Evolutionary conservation across 495 filamentous ascomycete genomes (phyloP), one percentile per base, ranked within the genome.

Genomic region (Recurvomyces mirabilis): DNA sequence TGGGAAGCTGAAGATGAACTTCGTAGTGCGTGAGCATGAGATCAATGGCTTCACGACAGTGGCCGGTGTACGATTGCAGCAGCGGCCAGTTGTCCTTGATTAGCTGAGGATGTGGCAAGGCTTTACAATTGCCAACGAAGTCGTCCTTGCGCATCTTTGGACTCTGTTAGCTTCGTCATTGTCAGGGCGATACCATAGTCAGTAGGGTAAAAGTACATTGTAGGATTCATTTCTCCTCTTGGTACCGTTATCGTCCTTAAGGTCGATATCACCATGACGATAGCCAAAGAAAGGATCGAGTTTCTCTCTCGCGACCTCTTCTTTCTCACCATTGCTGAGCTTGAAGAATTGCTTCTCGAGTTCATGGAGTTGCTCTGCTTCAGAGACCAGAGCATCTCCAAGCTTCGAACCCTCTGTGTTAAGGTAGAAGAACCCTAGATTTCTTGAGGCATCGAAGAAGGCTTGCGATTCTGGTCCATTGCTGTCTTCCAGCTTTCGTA

Each of bases 231-330:
- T 75, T 31, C 68, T 61, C 41, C 78, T 74, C 22, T 59, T 55
- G 5, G 67, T 77, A 4, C 76, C 77, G 14, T 65, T 43, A 14
- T 64, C 64, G 54, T 80, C 74, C 1, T 60, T 50, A 6, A 68
- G 68, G 18, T 59, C 44, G 3, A 61, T 43, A 5, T 60, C 62
- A 29, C 61, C 66, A 1, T 56, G 52, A 1, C 81, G 59, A 41
- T 75, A 70, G 1, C 81, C 65, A 45, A 81, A 79, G 61, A 79
- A 81, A 61, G 80, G 78, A 14, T 78, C 78, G 15, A 79, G 65
- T 5, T 72, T 23, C 60, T 43, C 50, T 66, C 73, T 21, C 74
- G 45, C 38, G 34, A 32, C 51, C 20, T 42, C 14, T 17, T 50
- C 47, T 24, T 51, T 51, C 12, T 41, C 47, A 13, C 33, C 28